Base-by-base conservation (phyloP, 371 early-diverging fungal genomes). In the Syncephalis fuscata region DNA sequence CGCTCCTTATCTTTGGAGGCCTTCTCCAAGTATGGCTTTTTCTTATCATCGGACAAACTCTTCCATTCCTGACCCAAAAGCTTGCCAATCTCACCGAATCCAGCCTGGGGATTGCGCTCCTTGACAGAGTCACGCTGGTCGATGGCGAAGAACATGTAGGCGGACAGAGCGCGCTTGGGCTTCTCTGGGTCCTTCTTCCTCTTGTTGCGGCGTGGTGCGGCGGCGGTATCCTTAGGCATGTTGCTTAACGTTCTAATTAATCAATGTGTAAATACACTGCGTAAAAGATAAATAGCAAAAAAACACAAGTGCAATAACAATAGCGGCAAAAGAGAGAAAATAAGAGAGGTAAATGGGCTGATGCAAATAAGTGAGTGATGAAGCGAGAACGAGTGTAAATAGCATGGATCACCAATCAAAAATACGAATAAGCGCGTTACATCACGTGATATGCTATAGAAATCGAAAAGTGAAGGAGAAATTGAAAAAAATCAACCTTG, bases 11-110 rank as follows among this genome's bases (percentile, higher is more conserved):
- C 85, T 24, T 54, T 53, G 23, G 66, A 67, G 44, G 77, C 74
- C 57, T 64, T 61, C 20, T 66, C 60, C 47, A 40, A 25, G 53
- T 63, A 80, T 24, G 78, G 76, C 54, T 44, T 61, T 66, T 76
- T 74, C 45, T 82, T 74, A 38, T 64, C 65, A 0, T 79, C 79
- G 40, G 57, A 25, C 67, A 80, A 63, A 1, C 46, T 40, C 64
- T 78, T 78, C 89, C 90, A 89, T 66, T 66, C 64, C 48, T 76
- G 74, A 54, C 92, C 92, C 44, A 88, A 71, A 48, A 79, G 58
- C 66, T 80, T 82, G 51, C 83, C 78, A 44, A 85, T 69, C 42
- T 80, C 70, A 78, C 85, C 85, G 61, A 88, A 88, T 41, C 68
- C 66, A 39, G 78, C 80, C 2, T 76, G 72, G 50, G 88, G 87